Evolutionary conservation across 345 rosid species (phyloP), one percentile per base, ranked within the genome.

Genomic region (Hypericum perforatum): DNA sequence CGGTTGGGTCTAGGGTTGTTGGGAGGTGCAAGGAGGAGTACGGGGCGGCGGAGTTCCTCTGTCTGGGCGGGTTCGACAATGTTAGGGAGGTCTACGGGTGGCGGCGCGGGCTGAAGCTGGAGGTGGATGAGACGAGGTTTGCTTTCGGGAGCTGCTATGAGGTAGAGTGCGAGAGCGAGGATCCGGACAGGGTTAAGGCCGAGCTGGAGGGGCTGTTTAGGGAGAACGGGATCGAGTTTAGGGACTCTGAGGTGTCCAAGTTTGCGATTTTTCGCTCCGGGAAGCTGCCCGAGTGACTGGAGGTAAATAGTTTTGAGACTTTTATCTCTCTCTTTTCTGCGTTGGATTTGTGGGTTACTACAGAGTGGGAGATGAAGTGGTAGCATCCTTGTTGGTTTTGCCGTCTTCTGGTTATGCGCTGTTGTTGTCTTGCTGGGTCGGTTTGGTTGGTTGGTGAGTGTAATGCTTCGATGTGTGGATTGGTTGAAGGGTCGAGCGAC

Each of bases 61-160:
- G 95, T 61, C 70, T 88, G 64, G 96, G 96, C 16, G 95, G 96
- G 51, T 91, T 88, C 64, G 84, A 75, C 70, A 91, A 88, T 66
- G 73, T 75, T 39, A 79, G 94, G 60, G 65, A 60, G 49, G 85
- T 81, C 11, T 75, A 81, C 47, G 72, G 81, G 3, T 82, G 98
- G 92, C 76, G 98, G 92, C 76, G 51, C 60, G 85, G 81, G 9
- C 62, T 87, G 66, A 82, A 64, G 39, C 62, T 88, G 70, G 95
- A 87, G 76, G 88, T 91, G 47, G 98, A 91, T 56, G 88, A 87
- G 72, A 91, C 94, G 2, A 77, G 62, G 59, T 87, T 67, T 58
- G 77, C 57, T 11, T 87, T 91, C 58, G 96, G 96, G 41, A 75
- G 52, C 2, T 78, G 76, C 42, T 91, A 75, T 45, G 96, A 87